Conservation (phyloP, 169 alveolate genomes). For the Plasmodium falciparum region DNA sequence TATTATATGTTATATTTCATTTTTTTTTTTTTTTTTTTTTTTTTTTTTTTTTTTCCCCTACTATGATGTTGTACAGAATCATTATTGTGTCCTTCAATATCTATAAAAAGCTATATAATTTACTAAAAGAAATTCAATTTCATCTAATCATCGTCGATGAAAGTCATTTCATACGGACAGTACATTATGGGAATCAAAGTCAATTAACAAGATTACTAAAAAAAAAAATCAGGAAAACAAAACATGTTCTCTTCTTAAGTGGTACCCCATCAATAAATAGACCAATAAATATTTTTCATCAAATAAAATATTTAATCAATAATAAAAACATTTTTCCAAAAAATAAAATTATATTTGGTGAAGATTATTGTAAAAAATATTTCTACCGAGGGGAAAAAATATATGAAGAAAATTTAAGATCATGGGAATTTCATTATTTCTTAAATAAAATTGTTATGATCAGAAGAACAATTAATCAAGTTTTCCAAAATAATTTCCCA, state of each 20-base stretch:
- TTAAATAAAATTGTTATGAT: slow-evolving; percentile 65
- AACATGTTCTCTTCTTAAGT: slow-evolving; percentile 35
- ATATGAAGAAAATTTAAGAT: slow-evolving; percentile 65
- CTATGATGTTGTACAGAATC: background rate
- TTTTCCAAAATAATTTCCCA: slow-evolving; percentile 28
- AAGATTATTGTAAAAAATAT: slow-evolving; percentile 71
- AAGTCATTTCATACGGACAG: slow-evolving; percentile 47
- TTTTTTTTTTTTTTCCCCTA: background rate
- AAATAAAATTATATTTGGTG: slow-evolving; percentile 51
- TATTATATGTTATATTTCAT: too few relatives aligned
- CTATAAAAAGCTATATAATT: slow-evolving; percentile 31
- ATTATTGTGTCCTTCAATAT: slow-evolving; percentile 45
- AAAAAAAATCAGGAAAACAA: slow-evolving; percentile 22
- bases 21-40: background rate
- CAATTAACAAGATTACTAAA: slow-evolving; percentile 39
- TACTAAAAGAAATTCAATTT: slow-evolving; percentile 21
- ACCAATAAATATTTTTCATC: slow-evolving; percentile 65
- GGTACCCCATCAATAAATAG: slow-evolving; percentile 69
- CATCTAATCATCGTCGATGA: slow-evolving; percentile 55
- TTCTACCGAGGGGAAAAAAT: slow-evolving; percentile 45
- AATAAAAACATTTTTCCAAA: slow-evolving; percentile 30
- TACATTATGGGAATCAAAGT: slow-evolving; percentile 65
- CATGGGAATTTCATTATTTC: slow-evolving; percentile 54
- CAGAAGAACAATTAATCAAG: slow-evolving; percentile 24
- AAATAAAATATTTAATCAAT: slow-evolving; percentile 51